These are phyloP conservation scores for Vitis cinerea DNA, from an alignment of 164 flowering plant species.

Conservation along the genomic window DNA sequence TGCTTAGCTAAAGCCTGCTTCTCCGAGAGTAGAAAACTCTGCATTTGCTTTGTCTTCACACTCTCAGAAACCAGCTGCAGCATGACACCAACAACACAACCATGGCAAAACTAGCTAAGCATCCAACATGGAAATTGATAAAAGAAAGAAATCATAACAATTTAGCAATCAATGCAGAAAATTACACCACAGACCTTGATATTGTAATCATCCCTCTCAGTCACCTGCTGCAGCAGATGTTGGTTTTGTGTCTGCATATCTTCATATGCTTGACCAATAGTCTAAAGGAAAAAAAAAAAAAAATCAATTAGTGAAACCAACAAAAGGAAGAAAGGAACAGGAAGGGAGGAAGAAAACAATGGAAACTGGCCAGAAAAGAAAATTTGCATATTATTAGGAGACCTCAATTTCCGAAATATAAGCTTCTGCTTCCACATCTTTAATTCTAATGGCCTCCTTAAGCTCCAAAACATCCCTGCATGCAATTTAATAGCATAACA, in stretches of 20 bases:
- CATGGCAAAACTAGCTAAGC: not conserved
- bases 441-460: constrained; percentile 76
- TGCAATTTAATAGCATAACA: no score
- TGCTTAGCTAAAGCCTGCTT: constrained; percentile 71
- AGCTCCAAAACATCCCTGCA: constrained; percentile 78
- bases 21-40: constrained; percentile 59
- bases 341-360: not conserved
- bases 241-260: constrained; percentile 93
- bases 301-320: not conserved
- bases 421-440: constrained; percentile 77
- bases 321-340: not conserved
- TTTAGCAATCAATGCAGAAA: not conserved
- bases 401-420: constrained; percentile 98
- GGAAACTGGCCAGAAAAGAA: not conserved
- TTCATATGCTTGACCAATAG: constrained; percentile 91
- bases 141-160: not conserved
- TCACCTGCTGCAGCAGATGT: constrained; percentile 66
- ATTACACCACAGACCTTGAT: constrained; percentile 52
- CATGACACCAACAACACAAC: constrained; percentile 5
- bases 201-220: constrained; percentile 84
- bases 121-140: constrained; percentile 4
- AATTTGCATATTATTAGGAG: not conserved
- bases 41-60: constrained; percentile 82
- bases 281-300: constrained; percentile 35
- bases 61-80: constrained; percentile 92